Evolutionary conservation across 306 rosid genomes (phyloP), one percentile per base, ranked within the genome.

Genomic region (Cotoneaster glaucophyllus): DNA sequence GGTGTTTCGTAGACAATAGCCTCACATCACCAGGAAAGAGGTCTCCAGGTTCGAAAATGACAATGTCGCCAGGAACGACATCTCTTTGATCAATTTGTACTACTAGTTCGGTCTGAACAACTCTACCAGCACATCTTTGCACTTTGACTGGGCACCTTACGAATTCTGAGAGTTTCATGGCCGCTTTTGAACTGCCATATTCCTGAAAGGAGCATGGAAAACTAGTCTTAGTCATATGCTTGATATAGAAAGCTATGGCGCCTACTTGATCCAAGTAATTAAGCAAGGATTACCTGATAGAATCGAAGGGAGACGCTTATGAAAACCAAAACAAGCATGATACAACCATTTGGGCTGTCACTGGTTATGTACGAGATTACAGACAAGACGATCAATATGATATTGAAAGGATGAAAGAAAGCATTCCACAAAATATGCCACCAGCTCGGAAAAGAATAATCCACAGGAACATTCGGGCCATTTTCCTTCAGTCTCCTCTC

Each of bases 31-130:
- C 97, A 11, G 97, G 96, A 79, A 92, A 92, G 78, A 90, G 93
- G 78, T 92, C 93, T 15, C 97, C 97, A 21, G 96, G 93, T 84
- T 92, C 97, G n/a, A 92, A 87, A 67, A 88, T 85, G 70, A 92
- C 88, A 74, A 92, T 92, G 79, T 92, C 97, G 29, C 97, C 97
- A 39, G 96, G 87, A 83, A 92, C 97, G 11, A 92, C 73, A 78
- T 92, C 96, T 77, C 87, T 92, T 54, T 92, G 97, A 84, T 92
- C 97, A 82, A 90, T 86, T 73, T 88, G 97, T 81, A 92, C 97
- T 21, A 77, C 71, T 43, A 92, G 70, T 67, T 92, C 97, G 48
- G 85, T 90, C 84, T 92, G 97, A 53, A 78, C 86, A 63, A 90
- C 78, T 82, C 97, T 89, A 26, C 97, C 97, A 2, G 96, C 97